Base-by-base conservation (phyloP, 202 grass and related monocot genomes). In the Carex sylvatica region DNA sequence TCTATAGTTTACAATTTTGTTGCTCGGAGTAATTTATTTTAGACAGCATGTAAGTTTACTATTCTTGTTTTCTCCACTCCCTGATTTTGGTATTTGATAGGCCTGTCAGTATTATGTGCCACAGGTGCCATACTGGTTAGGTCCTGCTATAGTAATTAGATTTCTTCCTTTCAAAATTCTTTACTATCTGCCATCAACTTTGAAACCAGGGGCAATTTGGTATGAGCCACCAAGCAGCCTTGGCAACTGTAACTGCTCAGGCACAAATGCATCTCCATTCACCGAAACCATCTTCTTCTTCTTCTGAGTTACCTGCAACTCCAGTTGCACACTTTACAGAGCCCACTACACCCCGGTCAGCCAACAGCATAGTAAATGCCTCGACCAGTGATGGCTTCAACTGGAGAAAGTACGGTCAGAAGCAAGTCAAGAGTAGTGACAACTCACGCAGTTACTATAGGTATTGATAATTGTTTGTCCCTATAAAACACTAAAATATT, bases 351-450 rank as follows among this genome's bases (percentile, higher is more conserved):
- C 60, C 88, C 86, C 61, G 79, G 85, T 61, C 82, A 88, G 71
- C 90, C 71, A 74, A 85, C 88, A 73, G 70, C 84, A 80, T 80
- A 30, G 61, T 80, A 65, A 80, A 42, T n/a, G 58, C 91, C 83
- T 84, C 83, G 44, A 84, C 91, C 38, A 73, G 80, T 71, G 96
- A 99, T 92, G 84, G 88, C 70, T 99, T 91, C 84, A 95, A 96
- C 78, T 99, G 96, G 96, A 88, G 96, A 87, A 99, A 99, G 83
- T 99, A 99, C 81, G 96, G 96, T 68, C 96, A 99, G 93, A 99
- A 99, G 86, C 96, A 99, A 87, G 96, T 99, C 68, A 99, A 99
- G 90, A 95, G 91, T 65, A 99, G 91, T 53, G 93, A 99, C 35
- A 99, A 96, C 90, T 96, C 88, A 55, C 84, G 96, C 82, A 99